Percentiles rank a stretch among this genome's conserved stretches.
phyloP scores from a whole-genome alignment of 345 rosid species.

The Schrenkiella parvula region DNA sequence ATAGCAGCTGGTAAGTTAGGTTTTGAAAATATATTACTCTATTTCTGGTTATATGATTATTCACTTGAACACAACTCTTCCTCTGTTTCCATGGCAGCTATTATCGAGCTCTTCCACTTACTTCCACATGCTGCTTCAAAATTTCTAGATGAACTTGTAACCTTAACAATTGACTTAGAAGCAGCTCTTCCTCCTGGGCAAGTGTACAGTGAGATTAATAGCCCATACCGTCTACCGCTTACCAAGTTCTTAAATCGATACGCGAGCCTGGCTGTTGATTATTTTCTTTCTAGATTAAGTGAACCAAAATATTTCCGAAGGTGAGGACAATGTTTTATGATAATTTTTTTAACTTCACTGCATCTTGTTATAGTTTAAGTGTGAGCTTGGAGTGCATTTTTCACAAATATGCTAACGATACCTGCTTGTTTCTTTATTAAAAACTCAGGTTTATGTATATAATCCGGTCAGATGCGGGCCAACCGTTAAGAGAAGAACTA shows the following conservation, averaged over 20 bases:
- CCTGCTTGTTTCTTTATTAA: slow-evolving; percentile 3
- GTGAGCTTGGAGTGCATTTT: slow-evolving; percentile 10
- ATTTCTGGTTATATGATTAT: neutral
- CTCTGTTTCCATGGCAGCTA: slow-evolving; percentile 61
- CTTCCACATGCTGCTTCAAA: slow-evolving; percentile 95
- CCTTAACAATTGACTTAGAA: slow-evolving; percentile 90
- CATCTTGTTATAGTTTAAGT: slow-evolving; percentile 3
- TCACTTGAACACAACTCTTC: slow-evolving; percentile 7
- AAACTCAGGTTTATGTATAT: slow-evolving; percentile 88
- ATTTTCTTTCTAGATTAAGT: slow-evolving; percentile 85
- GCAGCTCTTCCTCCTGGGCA: slow-evolving; percentile 83
- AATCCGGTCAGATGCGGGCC: slow-evolving; percentile 93
- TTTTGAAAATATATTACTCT: neutral
- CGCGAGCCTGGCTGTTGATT: slow-evolving; percentile 91
- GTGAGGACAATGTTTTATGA: slow-evolving; percentile 43
- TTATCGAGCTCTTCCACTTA: slow-evolving; percentile 96
- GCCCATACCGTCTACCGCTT: slow-evolving; percentile 97
- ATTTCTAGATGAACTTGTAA: slow-evolving; percentile 94
- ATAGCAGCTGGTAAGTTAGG: slow-evolving; percentile 78
- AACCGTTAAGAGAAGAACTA: slow-evolving; percentile 90
- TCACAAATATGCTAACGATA: slow-evolving; percentile 5
- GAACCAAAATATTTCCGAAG: slow-evolving; percentile 92
- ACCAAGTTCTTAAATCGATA: slow-evolving; percentile 90
- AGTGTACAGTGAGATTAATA: slow-evolving; percentile 93
- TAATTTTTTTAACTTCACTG: neutral